Conservation (phyloP, 345 rosid genomes). For the Leavenworthia alabamica region DNA sequence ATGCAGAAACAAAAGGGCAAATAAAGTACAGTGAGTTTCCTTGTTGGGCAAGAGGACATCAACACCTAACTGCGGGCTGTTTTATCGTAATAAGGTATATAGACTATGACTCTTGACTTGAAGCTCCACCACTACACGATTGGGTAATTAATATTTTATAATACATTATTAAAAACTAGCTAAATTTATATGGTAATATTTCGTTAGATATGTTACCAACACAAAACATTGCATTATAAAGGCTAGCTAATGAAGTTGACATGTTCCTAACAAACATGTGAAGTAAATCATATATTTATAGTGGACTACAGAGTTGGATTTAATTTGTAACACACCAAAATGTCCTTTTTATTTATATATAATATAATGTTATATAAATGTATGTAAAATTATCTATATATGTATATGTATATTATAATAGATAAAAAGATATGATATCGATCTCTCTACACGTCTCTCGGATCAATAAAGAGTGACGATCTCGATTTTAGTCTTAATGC, state of each 20-base stretch:
- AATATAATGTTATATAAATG: neutral
- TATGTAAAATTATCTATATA: too few species aligned
- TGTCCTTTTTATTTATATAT: neutral
- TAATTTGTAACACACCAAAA: neutral
- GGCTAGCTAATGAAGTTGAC: conserved; percentile 20
- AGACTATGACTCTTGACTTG: conserved; percentile 33
- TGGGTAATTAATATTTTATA: neutral
- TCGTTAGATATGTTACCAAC: conserved; percentile 3
- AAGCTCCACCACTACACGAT: conserved; percentile 4
- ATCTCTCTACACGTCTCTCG: conserved; percentile 53
- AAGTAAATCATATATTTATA: neutral
- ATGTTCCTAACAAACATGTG: conserved; percentile 25
- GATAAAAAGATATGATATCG: too few species aligned
- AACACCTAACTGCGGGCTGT: conserved; percentile 30
- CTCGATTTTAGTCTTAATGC: conserved; percentile 24
- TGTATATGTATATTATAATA: too few species aligned
- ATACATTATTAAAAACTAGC: neutral
- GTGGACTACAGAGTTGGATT: neutral
- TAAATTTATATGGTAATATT: neutral
- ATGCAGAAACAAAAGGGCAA: neutral
- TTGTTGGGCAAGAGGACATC: conserved; percentile 28
- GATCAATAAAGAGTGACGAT: conserved; percentile 66
- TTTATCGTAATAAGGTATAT: conserved; percentile 29
- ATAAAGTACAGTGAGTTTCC: conserved; percentile 29
- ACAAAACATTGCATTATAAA: neutral